A percentile compares a stretch with the other conserved stretches of the same genome.
These are phyloP conservation scores for Claviceps cyperi DNA, from an alignment of 2,329 filamentous ascomycete genomes.

Conservation along the genomic window DNA sequence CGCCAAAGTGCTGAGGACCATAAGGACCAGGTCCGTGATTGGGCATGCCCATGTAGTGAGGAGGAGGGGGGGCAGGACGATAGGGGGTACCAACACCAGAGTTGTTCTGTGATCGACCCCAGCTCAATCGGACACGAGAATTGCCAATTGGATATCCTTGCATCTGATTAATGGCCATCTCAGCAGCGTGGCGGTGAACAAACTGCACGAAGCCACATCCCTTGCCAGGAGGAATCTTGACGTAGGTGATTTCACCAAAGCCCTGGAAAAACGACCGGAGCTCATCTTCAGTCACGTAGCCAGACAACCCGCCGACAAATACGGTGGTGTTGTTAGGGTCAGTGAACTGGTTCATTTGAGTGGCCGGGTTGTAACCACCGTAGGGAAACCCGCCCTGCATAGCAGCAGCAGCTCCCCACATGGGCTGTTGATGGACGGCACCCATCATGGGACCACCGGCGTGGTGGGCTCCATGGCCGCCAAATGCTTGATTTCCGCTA, in stretches of 20 bases:
- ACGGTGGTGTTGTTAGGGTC: conserved; percentile 99
- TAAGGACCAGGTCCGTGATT: conserved; percentile 29
- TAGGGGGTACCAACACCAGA: conserved; percentile 96
- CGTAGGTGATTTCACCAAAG: conserved; percentile 98
- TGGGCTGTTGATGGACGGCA: conserved; percentile 28
- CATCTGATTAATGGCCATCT: conserved; percentile 99
- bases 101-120: conserved; percentile 98
- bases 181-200: conserved; percentile 92
- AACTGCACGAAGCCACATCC: conserved; percentile 98
- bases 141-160: conserved; percentile 98
- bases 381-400: conserved; percentile 23
- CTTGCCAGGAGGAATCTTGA: conserved; percentile 99
- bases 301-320: conserved; percentile 91
- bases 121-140: conserved; percentile 91
- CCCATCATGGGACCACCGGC: conserved; percentile 31
- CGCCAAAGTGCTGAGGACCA: conserved; percentile 22
- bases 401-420: conserved; percentile 21
- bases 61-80: conserved; percentile 66
- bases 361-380: conserved; percentile 33
- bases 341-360: conserved; percentile 94
- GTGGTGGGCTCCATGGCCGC: conserved; percentile 27
- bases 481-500: conserved; percentile 26
- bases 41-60: conserved; percentile 39
- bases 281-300: conserved; percentile 97
- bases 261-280: conserved; percentile 99